These are phyloP conservation scores for Xylaria sp. DNA, from an alignment of 2,329 filamentous ascomycete species.

Conservation along the genomic window DNA sequence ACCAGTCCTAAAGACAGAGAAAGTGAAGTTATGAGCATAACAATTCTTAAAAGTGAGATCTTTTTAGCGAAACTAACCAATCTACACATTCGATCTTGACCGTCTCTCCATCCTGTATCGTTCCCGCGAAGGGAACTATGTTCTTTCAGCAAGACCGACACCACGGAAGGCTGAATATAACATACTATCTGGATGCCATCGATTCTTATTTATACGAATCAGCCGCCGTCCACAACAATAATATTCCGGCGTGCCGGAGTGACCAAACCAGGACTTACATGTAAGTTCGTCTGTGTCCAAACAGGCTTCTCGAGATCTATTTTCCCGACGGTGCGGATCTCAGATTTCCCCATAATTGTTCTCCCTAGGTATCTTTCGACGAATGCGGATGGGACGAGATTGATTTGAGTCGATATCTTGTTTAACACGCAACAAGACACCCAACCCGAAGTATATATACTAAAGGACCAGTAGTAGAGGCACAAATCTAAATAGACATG, in stretches of 20 bases:
- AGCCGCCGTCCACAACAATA: background rate
- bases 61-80: conserved; percentile 59
- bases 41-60: too few relatives aligned
- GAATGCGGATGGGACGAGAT: background rate
- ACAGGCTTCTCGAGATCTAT: conserved; percentile 79
- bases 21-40: conserved; percentile 11
- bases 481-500: background rate
- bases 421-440: background rate
- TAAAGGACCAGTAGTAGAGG: background rate
- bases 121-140: conserved; percentile 76
- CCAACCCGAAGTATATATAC: background rate
- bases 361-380: background rate
- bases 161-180: conserved; percentile 10
- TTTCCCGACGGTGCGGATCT: conserved; percentile 76
- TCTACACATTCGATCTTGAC: conserved; percentile 95
- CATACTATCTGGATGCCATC: conserved; percentile 91
- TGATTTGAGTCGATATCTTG: background rate
- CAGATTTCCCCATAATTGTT: conserved; percentile 52
- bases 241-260: background rate
- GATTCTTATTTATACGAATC: conserved; percentile 63
- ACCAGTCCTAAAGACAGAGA: conserved; percentile 60
- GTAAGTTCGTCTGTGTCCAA: conserved; percentile 73
- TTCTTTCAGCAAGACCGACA: conserved; percentile 12
- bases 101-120: conserved; percentile 83
- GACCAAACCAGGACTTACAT: conserved; percentile 62